A percentile compares a stretch with the other conserved stretches of the same genome.
Evolutionary conservation across 176 grass and related monocot species (phyloP).

Genomic region (Oryza meridionalis): DNA sequence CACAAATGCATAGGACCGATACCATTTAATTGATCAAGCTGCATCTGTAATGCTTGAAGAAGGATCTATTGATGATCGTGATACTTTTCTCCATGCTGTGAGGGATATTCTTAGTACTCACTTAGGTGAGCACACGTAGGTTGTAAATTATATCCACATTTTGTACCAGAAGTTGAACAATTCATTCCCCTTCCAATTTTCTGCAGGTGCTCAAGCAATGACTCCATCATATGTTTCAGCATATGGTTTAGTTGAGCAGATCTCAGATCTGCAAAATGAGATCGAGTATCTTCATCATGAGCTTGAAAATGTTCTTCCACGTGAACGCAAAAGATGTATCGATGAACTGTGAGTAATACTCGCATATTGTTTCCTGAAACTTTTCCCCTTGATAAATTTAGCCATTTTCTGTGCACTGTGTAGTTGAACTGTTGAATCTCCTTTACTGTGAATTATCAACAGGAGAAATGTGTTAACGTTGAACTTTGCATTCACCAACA

Average conservation of each 20-base stretch:
- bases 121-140: constrained; percentile 56
- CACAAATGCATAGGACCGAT: constrained; percentile 59
- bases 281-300: constrained; percentile 76
- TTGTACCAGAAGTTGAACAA: constrained; percentile 20
- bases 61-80: constrained; percentile 85
- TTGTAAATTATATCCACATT: background rate
- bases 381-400: background rate
- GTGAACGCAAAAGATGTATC: constrained; percentile 77
- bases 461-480: background rate
- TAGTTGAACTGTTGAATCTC: background rate
- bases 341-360: constrained; percentile 65
- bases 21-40: constrained; percentile 70
- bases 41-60: constrained; percentile 71
- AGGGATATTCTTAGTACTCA: constrained; percentile 80
- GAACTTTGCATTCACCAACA: background rate
- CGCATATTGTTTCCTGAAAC: background rate
- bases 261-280: constrained; percentile 65
- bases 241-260: constrained; percentile 84
- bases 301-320: constrained; percentile 77
- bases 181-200: constrained; percentile 24
- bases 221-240: constrained; percentile 79
- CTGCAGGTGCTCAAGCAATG: constrained; percentile 55
- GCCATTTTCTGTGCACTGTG: constrained; percentile 17
- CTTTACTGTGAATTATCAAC: background rate
- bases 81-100: constrained; percentile 78